Conservation (phyloP, 2,329 filamentous ascomycete species). For the Arthrocladium fulminans region DNA sequence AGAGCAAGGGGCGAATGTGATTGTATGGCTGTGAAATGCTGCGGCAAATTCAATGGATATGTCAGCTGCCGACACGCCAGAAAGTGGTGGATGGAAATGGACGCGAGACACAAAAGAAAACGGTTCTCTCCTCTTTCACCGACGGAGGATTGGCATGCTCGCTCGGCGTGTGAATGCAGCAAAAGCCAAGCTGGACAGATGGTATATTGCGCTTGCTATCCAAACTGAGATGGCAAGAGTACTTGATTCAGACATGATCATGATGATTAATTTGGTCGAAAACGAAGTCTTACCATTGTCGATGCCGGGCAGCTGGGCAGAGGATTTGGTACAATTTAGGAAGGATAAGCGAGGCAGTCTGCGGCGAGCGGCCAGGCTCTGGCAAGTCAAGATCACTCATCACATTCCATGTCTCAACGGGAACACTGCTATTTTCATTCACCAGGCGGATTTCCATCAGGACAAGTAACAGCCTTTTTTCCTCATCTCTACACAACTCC, state of each 20-base stretch:
- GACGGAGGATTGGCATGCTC: neutral
- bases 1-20: neutral
- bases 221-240: too few relatives aligned
- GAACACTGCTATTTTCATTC: too few relatives aligned
- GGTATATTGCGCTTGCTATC: neutral
- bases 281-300: too few relatives aligned
- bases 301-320: too few relatives aligned
- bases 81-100: slow-evolving; percentile 8
- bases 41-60: slow-evolving; percentile 2
- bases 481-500: too few relatives aligned
- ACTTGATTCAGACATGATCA: too few relatives aligned
- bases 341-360: slow-evolving; percentile 4
- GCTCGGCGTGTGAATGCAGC: neutral
- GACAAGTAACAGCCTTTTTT: too few relatives aligned
- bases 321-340: neutral
- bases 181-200: neutral
- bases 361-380: too few relatives aligned
- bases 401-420: neutral
- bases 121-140: neutral
- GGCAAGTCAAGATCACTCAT: too few relatives aligned
- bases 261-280: too few relatives aligned
- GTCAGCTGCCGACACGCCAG: slow-evolving; percentile 4
- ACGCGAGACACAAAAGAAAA: neutral
- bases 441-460: too few relatives aligned
- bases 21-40: neutral